A percentile compares a stretch with the other conserved stretches of the same genome.
These are phyloP conservation scores for Verticillium albo-atrum DNA, from an alignment of 2,329 filamentous ascomycete genomes.

Conservation along the genomic window DNA sequence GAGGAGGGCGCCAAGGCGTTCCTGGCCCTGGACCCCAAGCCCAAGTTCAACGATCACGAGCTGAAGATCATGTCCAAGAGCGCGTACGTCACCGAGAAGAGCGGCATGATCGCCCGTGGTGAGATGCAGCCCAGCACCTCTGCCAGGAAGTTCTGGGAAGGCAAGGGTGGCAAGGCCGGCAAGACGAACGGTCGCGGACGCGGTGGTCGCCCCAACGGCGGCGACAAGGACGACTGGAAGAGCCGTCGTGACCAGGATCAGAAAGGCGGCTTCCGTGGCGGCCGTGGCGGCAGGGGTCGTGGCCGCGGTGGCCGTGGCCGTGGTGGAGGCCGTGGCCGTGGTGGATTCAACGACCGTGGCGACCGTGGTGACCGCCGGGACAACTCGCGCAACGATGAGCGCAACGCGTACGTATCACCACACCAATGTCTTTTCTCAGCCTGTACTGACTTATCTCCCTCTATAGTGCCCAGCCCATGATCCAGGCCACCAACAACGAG, in stretches of 20 bases:
- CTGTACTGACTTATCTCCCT: slow-evolving; percentile 4
- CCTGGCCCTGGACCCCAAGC: slow-evolving; percentile 72
- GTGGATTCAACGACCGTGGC: slow-evolving; percentile 26
- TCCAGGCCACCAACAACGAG: slow-evolving; percentile 39
- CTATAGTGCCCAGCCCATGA: slow-evolving; percentile 31
- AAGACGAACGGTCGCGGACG: slow-evolving; percentile 13
- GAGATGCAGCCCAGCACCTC: slow-evolving; percentile 56
- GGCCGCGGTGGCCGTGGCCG: slow-evolving; percentile 37
- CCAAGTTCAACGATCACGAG: slow-evolving; percentile 76
- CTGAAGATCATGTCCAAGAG: slow-evolving; percentile 84
- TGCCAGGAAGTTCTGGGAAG: slow-evolving; percentile 45
- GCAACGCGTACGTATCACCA: slow-evolving; percentile 24
- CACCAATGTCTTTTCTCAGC: background rate
- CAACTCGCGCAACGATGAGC: slow-evolving; percentile 21
- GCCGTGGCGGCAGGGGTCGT: slow-evolving; percentile 32
- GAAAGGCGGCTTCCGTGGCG: slow-evolving; percentile 51
- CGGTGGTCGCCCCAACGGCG: slow-evolving; percentile 32
- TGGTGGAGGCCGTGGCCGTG: slow-evolving; percentile 32
- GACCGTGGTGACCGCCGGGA: slow-evolving; percentile 29
- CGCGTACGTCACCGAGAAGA: slow-evolving; percentile 78
- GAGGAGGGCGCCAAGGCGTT: slow-evolving; percentile 79
- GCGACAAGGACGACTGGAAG: slow-evolving; percentile 58
- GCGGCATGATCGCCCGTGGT: slow-evolving; percentile 65
- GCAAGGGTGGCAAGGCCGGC: slow-evolving; percentile 26
- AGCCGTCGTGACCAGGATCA: slow-evolving; percentile 58